Evolutionary conservation across 1,139 yeast genomes (phyloP).

Genomic region (Candida glucosophila): DNA sequence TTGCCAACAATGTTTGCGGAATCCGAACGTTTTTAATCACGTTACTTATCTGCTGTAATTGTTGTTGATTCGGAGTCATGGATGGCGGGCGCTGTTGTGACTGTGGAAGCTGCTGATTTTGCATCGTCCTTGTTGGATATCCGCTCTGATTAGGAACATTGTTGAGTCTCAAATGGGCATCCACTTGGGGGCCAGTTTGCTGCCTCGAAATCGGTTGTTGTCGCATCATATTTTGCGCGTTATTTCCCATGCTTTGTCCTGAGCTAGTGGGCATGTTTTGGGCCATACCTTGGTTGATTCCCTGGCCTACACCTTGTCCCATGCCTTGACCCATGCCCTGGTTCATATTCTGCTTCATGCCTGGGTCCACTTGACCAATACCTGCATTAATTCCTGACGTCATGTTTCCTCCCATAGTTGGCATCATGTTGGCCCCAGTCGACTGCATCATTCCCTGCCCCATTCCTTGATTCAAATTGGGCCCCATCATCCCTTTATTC

Average conservation of each 20-base stretch:
- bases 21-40: slow-evolving; percentile 50
- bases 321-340: slow-evolving; percentile 1
- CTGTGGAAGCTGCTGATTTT: slow-evolving; percentile 6
- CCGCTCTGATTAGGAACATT: neutral
- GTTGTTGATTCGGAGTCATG: slow-evolving; percentile 13
- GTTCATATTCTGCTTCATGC: slow-evolving; percentile 1
- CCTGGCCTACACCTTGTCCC: neutral
- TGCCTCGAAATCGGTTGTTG: too few relatives aligned
- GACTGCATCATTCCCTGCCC: neutral
- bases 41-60: slow-evolving; percentile 28
- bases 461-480: slow-evolving; percentile 1
- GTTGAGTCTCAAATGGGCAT: slow-evolving; percentile 1
- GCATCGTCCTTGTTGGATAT: slow-evolving; percentile 31
- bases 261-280: slow-evolving; percentile 2
- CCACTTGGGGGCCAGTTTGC: too few relatives aligned
- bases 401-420: neutral
- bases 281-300: neutral
- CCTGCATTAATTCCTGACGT: neutral
- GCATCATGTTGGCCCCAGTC: slow-evolving; percentile 1
- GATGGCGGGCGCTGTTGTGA: slow-evolving; percentile 4
- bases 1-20: slow-evolving; percentile 63
- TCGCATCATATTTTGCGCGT: neutral
- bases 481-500: slow-evolving; percentile 2
- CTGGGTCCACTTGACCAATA: neutral
- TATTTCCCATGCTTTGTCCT: slow-evolving; percentile 1